These are phyloP conservation scores for Bruguiera parviflora DNA, from an alignment of 345 rosid species.

Conservation along the genomic window DNA sequence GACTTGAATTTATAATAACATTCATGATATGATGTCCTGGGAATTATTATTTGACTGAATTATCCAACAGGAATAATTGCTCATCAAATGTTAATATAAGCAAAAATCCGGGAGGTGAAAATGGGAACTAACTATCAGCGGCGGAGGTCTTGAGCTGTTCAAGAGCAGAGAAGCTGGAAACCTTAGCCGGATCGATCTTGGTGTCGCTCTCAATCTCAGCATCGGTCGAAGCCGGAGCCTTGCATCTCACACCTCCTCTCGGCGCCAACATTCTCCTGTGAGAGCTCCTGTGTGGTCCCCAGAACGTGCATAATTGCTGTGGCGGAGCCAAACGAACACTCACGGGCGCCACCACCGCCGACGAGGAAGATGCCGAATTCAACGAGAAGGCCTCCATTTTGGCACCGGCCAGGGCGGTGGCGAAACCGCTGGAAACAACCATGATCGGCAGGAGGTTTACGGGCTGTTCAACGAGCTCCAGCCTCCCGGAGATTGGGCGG, in stretches of 20 bases:
- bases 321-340: background rate
- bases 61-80: background rate
- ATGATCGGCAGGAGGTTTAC: background rate
- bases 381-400: slow-evolving; percentile 27
- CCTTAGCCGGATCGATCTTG: slow-evolving; percentile 12
- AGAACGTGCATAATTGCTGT: slow-evolving; percentile 1
- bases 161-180: slow-evolving; percentile 30
- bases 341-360: background rate
- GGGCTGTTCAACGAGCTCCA: background rate
- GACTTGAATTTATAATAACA: background rate
- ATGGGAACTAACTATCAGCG: slow-evolving; percentile 23
- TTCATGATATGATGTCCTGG: background rate
- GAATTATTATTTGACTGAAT: background rate
- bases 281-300: background rate
- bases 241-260: slow-evolving; percentile 25
- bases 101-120: background rate
- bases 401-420: slow-evolving; percentile 17
- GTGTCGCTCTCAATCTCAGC: slow-evolving; percentile 5
- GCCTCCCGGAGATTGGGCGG: background rate
- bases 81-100: background rate
- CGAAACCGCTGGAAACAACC: slow-evolving; percentile 26
- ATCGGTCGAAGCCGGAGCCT: slow-evolving; percentile 19
- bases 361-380: slow-evolving; percentile 20
- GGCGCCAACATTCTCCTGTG: background rate
- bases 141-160: slow-evolving; percentile 37